These are phyloP conservation scores for Talaromyces sp. DNA, from an alignment of 2,329 filamentous ascomycete species.

Conservation along the genomic window DNA sequence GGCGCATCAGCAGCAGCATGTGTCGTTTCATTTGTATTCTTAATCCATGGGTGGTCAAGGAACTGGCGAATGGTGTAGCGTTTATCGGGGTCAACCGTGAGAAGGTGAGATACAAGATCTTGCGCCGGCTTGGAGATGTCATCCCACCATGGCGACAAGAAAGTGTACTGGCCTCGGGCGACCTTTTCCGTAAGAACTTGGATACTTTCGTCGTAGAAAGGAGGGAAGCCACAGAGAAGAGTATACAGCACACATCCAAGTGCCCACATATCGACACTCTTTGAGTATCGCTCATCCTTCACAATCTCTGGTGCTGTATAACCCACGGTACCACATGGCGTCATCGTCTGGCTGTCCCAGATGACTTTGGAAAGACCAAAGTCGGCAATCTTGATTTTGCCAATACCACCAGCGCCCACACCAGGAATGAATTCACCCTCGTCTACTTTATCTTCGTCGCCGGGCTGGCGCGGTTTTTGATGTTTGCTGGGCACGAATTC, in stretches of 20 bases:
- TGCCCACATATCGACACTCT: constrained; percentile 99
- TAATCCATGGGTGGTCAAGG: constrained; percentile 91
- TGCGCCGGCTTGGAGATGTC: constrained; percentile 94
- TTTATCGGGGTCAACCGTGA: constrained; percentile 93
- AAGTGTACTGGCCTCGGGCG: constrained; percentile 92
- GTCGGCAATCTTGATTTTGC: constrained; percentile 93
- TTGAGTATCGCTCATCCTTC: constrained; percentile 97
- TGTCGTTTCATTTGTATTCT: constrained; percentile 64
- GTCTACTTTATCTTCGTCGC: constrained; percentile 95
- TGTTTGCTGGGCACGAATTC: constrained; percentile 75
- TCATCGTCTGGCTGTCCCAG: constrained; percentile 98
- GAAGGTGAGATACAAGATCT: constrained; percentile 85
- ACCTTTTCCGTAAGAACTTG: constrained; percentile 97
- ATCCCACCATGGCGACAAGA: constrained; percentile 98
- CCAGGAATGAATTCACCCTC: constrained; percentile 89
- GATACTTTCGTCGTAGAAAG: constrained; percentile 98
- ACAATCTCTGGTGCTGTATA: constrained; percentile 98
- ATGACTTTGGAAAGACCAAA: constrained; percentile 97
- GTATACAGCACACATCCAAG: constrained; percentile 96
- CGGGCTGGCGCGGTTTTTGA: constrained; percentile 75
- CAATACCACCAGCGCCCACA: constrained; percentile 82
- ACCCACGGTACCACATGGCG: constrained; percentile 95
- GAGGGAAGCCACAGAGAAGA: constrained; percentile 92
- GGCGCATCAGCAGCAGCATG: constrained; percentile 66
- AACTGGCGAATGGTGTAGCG: constrained; percentile 92